Evolutionary conservation across 1,284 basidiomycete species (phyloP).

Genomic region (Leucoagaricus sp.): DNA sequence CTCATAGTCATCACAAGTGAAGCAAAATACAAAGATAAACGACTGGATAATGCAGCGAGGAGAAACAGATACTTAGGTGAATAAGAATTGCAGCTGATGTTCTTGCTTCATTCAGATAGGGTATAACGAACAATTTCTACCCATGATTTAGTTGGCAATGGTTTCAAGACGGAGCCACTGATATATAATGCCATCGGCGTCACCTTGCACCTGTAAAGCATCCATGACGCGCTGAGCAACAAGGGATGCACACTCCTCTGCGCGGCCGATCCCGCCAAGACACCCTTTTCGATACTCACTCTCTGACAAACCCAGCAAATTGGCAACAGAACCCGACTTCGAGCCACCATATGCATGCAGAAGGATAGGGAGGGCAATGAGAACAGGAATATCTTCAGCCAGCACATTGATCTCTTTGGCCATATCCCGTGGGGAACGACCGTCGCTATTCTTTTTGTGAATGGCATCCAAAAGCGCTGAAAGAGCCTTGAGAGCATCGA

Average conservation of each 20-base stretch:
- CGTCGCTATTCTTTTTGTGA: conserved; percentile 25
- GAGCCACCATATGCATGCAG: conserved; percentile 43
- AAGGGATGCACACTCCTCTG: conserved; percentile 66
- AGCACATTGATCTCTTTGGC: conserved; percentile 48
- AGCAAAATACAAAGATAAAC: too few species aligned
- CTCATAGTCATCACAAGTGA: too few species aligned
- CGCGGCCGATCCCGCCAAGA: conserved; percentile 71
- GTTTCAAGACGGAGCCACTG: conserved; percentile 51
- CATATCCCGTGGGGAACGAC: conserved; percentile 27
- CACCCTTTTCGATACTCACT: conserved; percentile 66
- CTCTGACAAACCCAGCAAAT: conserved; percentile 58
- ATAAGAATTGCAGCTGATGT: too few species aligned
- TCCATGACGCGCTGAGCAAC: conserved; percentile 60
- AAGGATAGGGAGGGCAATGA: conserved; percentile 69
- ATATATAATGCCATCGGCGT: conserved; percentile 36
- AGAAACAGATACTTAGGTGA: too few species aligned
- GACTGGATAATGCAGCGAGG: too few species aligned
- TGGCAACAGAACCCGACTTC: conserved; percentile 42
- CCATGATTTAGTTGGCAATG: conserved; percentile 31
- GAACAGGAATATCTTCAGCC: conserved; percentile 63
- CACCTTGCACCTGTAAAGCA: conserved; percentile 38
- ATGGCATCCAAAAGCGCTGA: conserved; percentile 54
- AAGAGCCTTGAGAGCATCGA: conserved; percentile 60
- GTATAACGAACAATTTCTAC: too few species aligned
- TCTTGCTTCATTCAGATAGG: too few species aligned